These are phyloP conservation scores for Aspergillus sp. DNA, from an alignment of 2,329 filamentous ascomycete species.

Conservation along the genomic window DNA sequence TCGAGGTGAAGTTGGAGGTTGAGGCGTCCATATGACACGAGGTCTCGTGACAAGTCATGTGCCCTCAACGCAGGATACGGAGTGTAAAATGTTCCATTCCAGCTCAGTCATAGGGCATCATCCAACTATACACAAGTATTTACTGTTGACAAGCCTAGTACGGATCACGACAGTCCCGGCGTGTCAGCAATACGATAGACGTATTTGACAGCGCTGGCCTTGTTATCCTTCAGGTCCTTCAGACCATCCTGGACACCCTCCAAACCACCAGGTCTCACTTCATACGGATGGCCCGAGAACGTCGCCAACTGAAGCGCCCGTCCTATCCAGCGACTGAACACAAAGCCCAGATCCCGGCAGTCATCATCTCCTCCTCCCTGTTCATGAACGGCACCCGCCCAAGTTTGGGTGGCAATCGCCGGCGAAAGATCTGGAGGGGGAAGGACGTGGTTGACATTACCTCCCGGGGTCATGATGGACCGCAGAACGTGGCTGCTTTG, in stretches of 20 bases:
- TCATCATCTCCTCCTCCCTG: slow-evolving; percentile 9
- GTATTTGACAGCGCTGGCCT: slow-evolving; percentile 58
- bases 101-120: too few relatives aligned
- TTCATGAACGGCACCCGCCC: slow-evolving; percentile 2
- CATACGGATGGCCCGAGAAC: slow-evolving; percentile 42
- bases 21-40: too few relatives aligned
- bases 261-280: slow-evolving; percentile 46
- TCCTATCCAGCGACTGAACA: slow-evolving; percentile 39
- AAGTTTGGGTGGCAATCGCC: slow-evolving; percentile 5
- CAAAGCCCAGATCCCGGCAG: slow-evolving; percentile 36
- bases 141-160: background rate
- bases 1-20: too few relatives aligned
- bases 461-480: slow-evolving; percentile 5
- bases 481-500: slow-evolving; percentile 4
- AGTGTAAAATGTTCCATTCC: too few relatives aligned
- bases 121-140: too few relatives aligned
- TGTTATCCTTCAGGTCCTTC: slow-evolving; percentile 49
- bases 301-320: slow-evolving; percentile 40
- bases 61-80: too few relatives aligned
- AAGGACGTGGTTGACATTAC: slow-evolving; percentile 9
- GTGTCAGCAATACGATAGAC: slow-evolving; percentile 50
- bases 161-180: slow-evolving; percentile 3
- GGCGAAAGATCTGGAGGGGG: slow-evolving; percentile 2
- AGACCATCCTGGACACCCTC: slow-evolving; percentile 47
- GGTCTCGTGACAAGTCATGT: too few relatives aligned